Evolutionary conservation across 331 rosid genomes (phyloP).

Genomic region (Arachis monticola): DNA sequence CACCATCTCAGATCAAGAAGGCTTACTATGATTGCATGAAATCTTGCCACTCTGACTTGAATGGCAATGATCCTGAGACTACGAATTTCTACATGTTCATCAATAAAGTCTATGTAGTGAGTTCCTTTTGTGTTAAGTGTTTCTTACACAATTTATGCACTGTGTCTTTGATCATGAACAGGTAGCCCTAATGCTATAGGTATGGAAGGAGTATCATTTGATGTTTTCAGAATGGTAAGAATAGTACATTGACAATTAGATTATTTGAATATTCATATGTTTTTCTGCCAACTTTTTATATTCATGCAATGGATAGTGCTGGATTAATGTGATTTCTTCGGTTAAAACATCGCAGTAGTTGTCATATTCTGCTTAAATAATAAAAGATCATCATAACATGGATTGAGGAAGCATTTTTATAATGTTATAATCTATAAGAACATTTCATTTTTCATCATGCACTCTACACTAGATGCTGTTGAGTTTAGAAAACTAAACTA

Average conservation of each 20-base stretch:
- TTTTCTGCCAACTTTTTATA: no score
- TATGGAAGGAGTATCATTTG: constrained; percentile 68
- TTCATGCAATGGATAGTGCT: constrained; percentile 3
- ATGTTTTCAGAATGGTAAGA: constrained; percentile 52
- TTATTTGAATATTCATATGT: no score
- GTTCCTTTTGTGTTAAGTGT: constrained; percentile 28
- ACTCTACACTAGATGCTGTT: not conserved
- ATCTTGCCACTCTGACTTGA: no score
- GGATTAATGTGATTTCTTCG: constrained; percentile 12
- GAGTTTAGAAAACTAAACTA: no score
- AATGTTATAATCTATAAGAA: not conserved
- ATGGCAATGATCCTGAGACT: no score
- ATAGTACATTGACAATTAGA: no score
- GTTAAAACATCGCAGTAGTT: no score
- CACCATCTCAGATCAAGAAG: no score
- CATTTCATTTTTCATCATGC: not conserved
- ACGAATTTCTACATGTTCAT: constrained; percentile 76
- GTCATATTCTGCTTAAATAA: not conserved
- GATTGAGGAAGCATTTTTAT: no score
- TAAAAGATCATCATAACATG: not conserved
- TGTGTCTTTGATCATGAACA: constrained; percentile 42
- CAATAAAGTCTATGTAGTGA: constrained; percentile 74
- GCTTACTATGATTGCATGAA: no score
- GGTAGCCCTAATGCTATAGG: constrained; percentile 93
- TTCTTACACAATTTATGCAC: constrained; percentile 11